Evolutionary conservation across 164 flowering plant genomes (phyloP).

Genomic region (Brasenia schreberi): DNA sequence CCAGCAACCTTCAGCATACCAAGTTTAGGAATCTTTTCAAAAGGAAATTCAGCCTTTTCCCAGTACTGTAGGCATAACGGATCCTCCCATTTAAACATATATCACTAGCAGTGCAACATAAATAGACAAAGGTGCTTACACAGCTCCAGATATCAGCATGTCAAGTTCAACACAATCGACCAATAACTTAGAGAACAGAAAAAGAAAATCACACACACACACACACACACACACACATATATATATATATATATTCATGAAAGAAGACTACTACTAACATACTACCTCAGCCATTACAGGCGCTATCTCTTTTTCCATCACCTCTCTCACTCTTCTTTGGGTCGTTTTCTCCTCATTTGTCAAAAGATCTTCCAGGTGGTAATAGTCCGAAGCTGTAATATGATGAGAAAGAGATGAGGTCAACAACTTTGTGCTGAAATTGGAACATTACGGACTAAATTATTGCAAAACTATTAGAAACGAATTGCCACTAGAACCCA

Average conservation of each 20-base stretch:
- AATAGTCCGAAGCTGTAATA: slow-evolving; percentile 75
- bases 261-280: neutral
- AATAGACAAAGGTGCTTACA: neutral
- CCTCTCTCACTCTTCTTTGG: slow-evolving; percentile 41
- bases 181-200: neutral
- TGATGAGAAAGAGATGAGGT: neutral
- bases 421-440: neutral
- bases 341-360: slow-evolving; percentile 59
- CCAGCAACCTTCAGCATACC: slow-evolving; percentile 62
- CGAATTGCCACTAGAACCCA: no score
- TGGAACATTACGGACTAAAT: no score
- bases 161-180: no score
- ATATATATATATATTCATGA: neutral
- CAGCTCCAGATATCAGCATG: neutral
- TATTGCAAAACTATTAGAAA: no score
- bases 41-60: slow-evolving; percentile 99
- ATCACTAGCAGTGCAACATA: neutral
- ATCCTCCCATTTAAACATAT: neutral
- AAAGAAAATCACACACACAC: neutral
- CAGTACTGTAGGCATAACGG: slow-evolving; percentile 44
- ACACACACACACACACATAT: no score
- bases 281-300: slow-evolving; percentile 74
- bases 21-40: slow-evolving; percentile 72
- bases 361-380: slow-evolving; percentile 68
- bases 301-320: slow-evolving; percentile 84